A percentile compares a stretch with the other conserved stretches of the same genome.
phyloP scores from a whole-genome alignment of 73 alveolate genomes.

The Stentor coeruleus region DNA sequence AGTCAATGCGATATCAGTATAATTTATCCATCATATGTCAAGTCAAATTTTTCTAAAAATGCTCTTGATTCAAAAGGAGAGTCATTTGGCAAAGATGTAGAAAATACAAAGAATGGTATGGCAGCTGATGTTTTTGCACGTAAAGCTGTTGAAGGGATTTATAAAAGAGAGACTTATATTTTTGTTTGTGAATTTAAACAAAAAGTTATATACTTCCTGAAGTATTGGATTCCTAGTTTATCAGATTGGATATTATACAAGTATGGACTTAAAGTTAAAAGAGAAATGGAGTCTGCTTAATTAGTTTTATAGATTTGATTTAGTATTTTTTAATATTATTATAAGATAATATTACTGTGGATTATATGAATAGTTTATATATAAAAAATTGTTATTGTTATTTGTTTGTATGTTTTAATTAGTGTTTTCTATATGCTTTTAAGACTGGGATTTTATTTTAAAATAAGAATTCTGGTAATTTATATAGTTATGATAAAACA shows the following conservation, averaged over 20 bases:
- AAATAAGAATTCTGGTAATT: no score
- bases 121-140: conserved; percentile 32
- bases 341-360: no score
- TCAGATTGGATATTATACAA: not conserved
- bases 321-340: no score
- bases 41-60: conserved; percentile 31
- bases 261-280: not conserved
- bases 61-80: conserved; percentile 29
- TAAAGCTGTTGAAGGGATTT: conserved; percentile 30
- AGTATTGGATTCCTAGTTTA: not conserved
- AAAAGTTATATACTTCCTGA: not conserved
- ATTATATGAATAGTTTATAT: no score
- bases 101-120: conserved; percentile 27
- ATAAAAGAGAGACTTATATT: conserved; percentile 10
- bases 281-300: not conserved
- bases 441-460: no score
- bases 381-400: no score
- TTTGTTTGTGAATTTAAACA: conserved; percentile 25
- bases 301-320: no score
- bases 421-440: no score
- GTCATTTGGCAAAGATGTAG: conserved; percentile 25
- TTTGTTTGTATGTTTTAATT: no score
- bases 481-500: no score
- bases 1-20: not conserved
- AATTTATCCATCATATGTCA: conserved; percentile 35